phyloP scores from a whole-genome alignment of 1,284 basidiomycete genomes.

The Xanthoconium separans region DNA sequence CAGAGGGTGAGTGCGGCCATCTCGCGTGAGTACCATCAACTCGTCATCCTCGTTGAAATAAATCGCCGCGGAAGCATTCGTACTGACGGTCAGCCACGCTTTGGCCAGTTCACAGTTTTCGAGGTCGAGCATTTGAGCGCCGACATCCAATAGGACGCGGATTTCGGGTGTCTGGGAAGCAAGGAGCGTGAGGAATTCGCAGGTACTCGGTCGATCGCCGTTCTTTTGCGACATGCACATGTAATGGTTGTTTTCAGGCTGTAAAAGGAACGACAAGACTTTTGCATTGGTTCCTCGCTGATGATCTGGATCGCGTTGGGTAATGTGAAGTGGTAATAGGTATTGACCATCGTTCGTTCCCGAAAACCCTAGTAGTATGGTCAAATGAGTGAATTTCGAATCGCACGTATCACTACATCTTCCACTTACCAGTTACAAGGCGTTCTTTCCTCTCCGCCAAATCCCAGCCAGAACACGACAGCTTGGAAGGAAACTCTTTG shows the following conservation, averaged over 20 bases:
- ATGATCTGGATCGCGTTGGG: slow-evolving; percentile 40
- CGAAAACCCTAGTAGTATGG: slow-evolving; percentile 45
- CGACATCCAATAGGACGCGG: slow-evolving; percentile 50
- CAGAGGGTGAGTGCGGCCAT: slow-evolving; percentile 40
- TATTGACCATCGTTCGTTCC: slow-evolving; percentile 55
- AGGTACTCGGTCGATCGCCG: slow-evolving; percentile 27
- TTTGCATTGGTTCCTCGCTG: slow-evolving; percentile 49
- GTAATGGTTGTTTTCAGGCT: slow-evolving; percentile 43
- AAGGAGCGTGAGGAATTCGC: slow-evolving; percentile 36
- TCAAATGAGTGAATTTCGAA: not conserved
- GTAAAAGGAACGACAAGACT: slow-evolving; percentile 45
- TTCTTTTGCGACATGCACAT: slow-evolving; percentile 21
- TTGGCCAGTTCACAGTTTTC: slow-evolving; percentile 40
- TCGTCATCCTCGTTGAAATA: slow-evolving; percentile 49
- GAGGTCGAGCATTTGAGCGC: slow-evolving; percentile 56
- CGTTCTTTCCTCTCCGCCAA: slow-evolving; percentile 39
- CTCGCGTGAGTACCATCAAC: slow-evolving; percentile 40
- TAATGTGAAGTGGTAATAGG: slow-evolving; percentile 46
- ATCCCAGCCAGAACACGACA: slow-evolving; percentile 54
- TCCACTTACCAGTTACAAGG: slow-evolving; percentile 20
- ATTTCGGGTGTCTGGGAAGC: slow-evolving; percentile 37
- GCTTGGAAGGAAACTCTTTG: slow-evolving; percentile 46
- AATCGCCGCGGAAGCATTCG: slow-evolving; percentile 39
- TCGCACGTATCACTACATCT: not conserved
- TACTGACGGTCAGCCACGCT: slow-evolving; percentile 39